Evolutionary conservation across 306 rosid species (phyloP), one percentile per base, ranked within the genome.

Genomic region (Prosopis cineraria): DNA sequence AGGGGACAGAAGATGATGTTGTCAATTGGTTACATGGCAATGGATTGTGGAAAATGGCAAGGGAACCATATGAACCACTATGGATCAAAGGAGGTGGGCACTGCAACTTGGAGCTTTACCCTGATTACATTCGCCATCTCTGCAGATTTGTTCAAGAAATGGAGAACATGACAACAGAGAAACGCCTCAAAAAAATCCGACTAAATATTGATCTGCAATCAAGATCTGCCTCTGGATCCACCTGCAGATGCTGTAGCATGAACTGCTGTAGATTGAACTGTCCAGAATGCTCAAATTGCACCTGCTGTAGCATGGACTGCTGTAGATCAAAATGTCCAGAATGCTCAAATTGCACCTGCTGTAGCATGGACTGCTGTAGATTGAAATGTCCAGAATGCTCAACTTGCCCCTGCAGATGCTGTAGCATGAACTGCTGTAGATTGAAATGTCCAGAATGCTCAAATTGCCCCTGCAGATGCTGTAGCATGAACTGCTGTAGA

Each of bases 71-170:
- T 14, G 99, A 93, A 33, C 99, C 99, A 1, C 78, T 95, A 70
- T 95, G 99, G 99, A 93, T 95, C 41, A 93, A 91, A 90, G 98
- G 98, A 40, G 99, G 97, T 31, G 99, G 99, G 5, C 99, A 95
- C 84, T 91, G 98, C 91, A 95, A 95, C 89, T 81, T 93, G 88
- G 99, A 95, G 93, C 93, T 93, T 37, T 95, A 93, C 86, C 99
- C 99, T 0, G 97, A 93, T 77, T 95, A 93, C 89, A 91, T 95
- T 52, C 87, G 87, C 82, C 99, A 93, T 81, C 90, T 95, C 40
- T 86, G 90, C 89, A 88, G 84, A 78, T 95, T 87, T 29, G 76
- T 95, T 78, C 98, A 79, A 70, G 98, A 93, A 79, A 91, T 95
- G 98, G 99, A 95, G 85, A 88, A 70, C 74, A 80, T 89, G 76